Base-by-base conservation (phyloP, 352 stramenopile species). In the Phytopythium helicoides region DNA sequence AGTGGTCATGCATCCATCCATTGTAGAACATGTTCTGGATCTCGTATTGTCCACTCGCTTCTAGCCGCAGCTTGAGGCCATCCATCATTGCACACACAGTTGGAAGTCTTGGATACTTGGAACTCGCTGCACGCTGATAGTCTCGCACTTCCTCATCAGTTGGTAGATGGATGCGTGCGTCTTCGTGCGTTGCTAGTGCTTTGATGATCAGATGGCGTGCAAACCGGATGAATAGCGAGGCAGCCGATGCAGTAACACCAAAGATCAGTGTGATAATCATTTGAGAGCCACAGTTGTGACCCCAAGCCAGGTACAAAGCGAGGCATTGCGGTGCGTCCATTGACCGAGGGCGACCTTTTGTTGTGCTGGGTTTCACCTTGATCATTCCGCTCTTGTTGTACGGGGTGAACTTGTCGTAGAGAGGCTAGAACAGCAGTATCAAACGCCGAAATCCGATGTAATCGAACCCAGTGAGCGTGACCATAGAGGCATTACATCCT, bases 11-110 rank as follows among this genome's bases (percentile, higher is more conserved):
- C 1, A 35, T 73, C 52, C 65, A 79, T 12, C 62, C 58, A 41
- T 79, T 76, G 55, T 68, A 73, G 42, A 62, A 73, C 21, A 41
- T 47, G 16, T 58, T 64, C 40, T 81, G 56, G 23, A 62, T 65
- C 9, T 60, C 35, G 10, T 22, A 52, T 23, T 18, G 6, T 3
- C 31, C 28, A 2, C 44, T 33, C 8, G 42, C 18, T 49, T 79
- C 21, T 15, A 79, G 33, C 15, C 31, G 16, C 10, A 76, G 45
- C 31, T 76, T 80, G 35, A 72, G 63, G 3, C 62, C 59, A 52
- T 76, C 70, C 42, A 61, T 61, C 16, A 42, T 12, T 18, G 37
- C 37, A 14, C 16, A 5, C 35, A 40, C 35, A n/a, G 4, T 40
- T 14, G 4, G 4, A 3, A 40, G 10, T n/a, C 4, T 40, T 14